These are phyloP conservation scores for Sechiopsis laciniata DNA, from an alignment of 306 rosid genomes.

Conservation along the genomic window DNA sequence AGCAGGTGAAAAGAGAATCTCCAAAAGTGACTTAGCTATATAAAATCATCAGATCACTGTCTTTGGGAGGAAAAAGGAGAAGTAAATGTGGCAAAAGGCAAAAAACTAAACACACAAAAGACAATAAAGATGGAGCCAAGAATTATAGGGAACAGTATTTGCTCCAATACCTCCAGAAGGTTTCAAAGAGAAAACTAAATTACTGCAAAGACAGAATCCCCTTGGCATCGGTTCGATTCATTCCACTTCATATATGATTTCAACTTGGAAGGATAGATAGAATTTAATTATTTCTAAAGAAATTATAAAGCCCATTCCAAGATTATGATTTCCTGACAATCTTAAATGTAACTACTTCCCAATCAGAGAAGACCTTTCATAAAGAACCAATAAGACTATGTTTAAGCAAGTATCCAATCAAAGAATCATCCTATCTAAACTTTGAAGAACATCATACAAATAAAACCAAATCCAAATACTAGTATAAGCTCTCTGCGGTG, in stretches of 20 bases:
- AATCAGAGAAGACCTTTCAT: background rate
- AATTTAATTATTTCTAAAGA: background rate
- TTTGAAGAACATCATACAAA: background rate
- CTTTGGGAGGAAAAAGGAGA: background rate
- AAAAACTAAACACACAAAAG: background rate
- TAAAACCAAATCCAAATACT: background rate
- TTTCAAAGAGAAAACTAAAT: constrained; percentile 2
- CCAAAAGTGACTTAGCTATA: background rate
- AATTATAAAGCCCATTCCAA: background rate
- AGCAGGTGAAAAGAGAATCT: constrained; percentile 4
- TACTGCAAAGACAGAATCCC: background rate
- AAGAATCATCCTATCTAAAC: background rate
- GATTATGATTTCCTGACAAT: background rate
- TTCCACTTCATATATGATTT: background rate
- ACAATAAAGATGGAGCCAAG: background rate
- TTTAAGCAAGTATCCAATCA: background rate
- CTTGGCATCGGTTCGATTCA: too few species aligned
- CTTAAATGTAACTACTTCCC: background rate
- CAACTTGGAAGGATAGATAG: background rate
- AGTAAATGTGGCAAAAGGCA: background rate
- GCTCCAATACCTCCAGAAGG: background rate
- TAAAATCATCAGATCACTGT: background rate
- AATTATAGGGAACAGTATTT: background rate
- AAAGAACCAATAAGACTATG: background rate
- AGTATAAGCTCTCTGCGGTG: background rate